Evolutionary conservation across 2,329 filamentous ascomycete genomes (phyloP).

Genomic region (Bipolaris oryzae): DNA sequence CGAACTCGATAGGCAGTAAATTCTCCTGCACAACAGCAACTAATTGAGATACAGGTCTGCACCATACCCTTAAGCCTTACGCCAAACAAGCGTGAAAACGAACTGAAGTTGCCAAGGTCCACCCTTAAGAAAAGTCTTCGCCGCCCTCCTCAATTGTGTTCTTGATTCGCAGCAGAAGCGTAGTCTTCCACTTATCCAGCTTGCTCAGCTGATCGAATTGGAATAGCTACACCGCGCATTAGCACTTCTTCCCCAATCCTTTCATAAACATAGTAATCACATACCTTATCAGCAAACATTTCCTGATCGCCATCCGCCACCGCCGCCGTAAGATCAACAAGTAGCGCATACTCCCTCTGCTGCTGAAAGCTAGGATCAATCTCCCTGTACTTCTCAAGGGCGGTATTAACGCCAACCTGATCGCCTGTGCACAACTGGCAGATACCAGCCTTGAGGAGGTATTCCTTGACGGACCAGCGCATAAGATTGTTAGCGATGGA

Average conservation of each 20-base stretch:
- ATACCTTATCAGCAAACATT: constrained; percentile 75
- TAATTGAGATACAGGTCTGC: constrained; percentile 4
- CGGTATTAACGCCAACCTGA: constrained; percentile 76
- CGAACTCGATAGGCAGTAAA: too few relatives aligned
- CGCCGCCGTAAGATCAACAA: constrained; percentile 76
- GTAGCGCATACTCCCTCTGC: constrained; percentile 80
- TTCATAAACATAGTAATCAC: constrained; percentile 46
- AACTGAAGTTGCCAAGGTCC: neutral
- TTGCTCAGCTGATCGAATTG: constrained; percentile 92
- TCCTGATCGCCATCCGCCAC: constrained; percentile 82
- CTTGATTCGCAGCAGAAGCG: constrained; percentile 81
- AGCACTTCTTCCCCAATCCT: neutral
- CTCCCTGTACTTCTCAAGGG: constrained; percentile 81
- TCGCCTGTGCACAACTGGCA: constrained; percentile 83
- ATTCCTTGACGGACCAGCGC: constrained; percentile 76
- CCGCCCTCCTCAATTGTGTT: constrained; percentile 74
- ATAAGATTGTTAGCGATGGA: constrained; percentile 82
- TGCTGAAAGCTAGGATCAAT: constrained; percentile 68
- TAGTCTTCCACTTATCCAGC: constrained; percentile 97
- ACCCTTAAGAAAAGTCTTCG: constrained; percentile 68
- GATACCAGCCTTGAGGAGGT: constrained; percentile 91
- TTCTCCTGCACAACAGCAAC: too few relatives aligned
- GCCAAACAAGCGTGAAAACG: neutral
- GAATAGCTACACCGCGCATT: constrained; percentile 60
- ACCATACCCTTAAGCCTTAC: neutral